Percentiles rank a stretch among this genome's conserved stretches.
Conservation (phyloP, 2,329 filamentous ascomycete genomes). For the Stagonosporopsis rhizophila region DNA sequence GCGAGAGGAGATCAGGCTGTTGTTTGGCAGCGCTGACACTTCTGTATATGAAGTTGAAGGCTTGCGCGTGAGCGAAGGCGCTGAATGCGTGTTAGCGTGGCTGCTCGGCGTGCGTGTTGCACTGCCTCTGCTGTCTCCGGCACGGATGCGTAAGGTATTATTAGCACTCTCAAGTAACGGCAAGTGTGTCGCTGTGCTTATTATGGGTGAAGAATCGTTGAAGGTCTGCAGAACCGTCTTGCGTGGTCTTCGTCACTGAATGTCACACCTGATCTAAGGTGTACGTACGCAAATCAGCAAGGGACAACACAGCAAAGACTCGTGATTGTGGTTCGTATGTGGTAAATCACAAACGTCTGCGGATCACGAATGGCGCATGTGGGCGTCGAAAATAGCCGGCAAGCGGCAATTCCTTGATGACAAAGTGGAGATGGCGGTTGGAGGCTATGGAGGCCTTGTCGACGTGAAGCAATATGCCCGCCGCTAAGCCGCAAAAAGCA, state of each 20-base stretch:
- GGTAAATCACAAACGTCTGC: no score
- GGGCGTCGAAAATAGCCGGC: neutral
- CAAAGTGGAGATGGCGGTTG: slow-evolving; percentile 1
- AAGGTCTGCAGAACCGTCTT: neutral
- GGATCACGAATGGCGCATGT: neutral
- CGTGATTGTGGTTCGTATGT: neutral
- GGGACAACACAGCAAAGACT: neutral
- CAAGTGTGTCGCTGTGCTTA: neutral
- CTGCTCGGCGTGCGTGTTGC: slow-evolving; percentile 12
- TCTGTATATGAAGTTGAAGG: slow-evolving; percentile 9
- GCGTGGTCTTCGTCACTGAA: slow-evolving; percentile 6
- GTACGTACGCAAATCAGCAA: slow-evolving; percentile 1
- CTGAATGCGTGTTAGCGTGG: slow-evolving; percentile 8
- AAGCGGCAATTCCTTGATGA: neutral
- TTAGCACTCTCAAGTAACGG: slow-evolving; percentile 4
- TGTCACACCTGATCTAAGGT: slow-evolving; percentile 1
- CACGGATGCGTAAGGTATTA: slow-evolving; percentile 20
- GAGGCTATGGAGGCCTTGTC: slow-evolving; percentile 9
- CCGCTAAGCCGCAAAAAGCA: slow-evolving; percentile 1
- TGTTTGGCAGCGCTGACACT: neutral
- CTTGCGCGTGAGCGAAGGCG: neutral
- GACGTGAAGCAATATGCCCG: neutral
- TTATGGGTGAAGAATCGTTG: neutral
- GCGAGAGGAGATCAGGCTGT: neutral
- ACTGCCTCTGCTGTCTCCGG: slow-evolving; percentile 13